Percentiles rank a stretch among this genome's conserved stretches.
Conservation (phyloP, 306 rosid genomes). For the Potentilla sterilis region DNA sequence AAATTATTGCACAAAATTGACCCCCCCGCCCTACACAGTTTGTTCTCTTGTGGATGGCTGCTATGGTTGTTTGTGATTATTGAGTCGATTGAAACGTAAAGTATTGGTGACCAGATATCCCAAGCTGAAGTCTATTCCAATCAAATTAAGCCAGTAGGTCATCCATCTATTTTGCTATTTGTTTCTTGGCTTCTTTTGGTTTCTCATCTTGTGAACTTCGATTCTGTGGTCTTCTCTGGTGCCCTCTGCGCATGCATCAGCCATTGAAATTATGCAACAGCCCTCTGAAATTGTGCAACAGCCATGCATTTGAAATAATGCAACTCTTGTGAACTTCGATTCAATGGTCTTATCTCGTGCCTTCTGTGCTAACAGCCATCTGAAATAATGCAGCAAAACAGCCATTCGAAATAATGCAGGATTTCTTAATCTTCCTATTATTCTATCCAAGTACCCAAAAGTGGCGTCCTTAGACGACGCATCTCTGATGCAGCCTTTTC, state of each 20-base stretch:
- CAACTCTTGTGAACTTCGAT: too few relatives aligned
- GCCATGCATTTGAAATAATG: background rate
- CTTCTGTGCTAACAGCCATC: slow-evolving; percentile 6
- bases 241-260: slow-evolving; percentile 13
- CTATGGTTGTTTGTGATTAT: background rate
- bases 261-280: background rate
- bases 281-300: too few relatives aligned
- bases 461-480: background rate
- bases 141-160: background rate
- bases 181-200: slow-evolving; percentile 41
- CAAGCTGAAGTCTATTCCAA: slow-evolving; percentile 21
- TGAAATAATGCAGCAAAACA: slow-evolving; percentile 8
- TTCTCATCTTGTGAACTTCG: slow-evolving; percentile 46
- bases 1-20: background rate
- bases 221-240: slow-evolving; percentile 1
- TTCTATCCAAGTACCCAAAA: background rate
- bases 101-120: slow-evolving; percentile 18
- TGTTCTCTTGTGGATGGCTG: background rate
- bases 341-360: slow-evolving; percentile 7
- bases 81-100: background rate
- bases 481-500: background rate
- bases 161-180: slow-evolving; percentile 13
- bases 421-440: slow-evolving; percentile 7
- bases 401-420: background rate
- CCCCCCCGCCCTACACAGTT: slow-evolving; percentile 2